Evolutionary conservation across 1,139 yeast genomes (phyloP).

Genomic region (Schwanniomyces etchellsii): DNA sequence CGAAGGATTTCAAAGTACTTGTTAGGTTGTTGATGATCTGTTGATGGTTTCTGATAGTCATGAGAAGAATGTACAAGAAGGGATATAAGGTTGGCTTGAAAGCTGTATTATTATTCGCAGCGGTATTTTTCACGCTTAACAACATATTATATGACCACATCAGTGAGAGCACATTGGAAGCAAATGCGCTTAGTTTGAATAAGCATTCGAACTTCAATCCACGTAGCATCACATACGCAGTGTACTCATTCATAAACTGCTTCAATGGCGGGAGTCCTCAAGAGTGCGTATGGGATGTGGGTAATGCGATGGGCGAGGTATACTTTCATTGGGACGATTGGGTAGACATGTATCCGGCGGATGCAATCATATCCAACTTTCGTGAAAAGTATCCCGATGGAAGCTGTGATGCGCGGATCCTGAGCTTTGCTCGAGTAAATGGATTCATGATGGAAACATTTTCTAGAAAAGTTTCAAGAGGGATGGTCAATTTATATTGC

Average conservation of each 20-base stretch:
- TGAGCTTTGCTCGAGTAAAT: constrained; percentile 23
- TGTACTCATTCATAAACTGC: constrained; percentile 15
- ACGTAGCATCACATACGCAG: constrained; percentile 15
- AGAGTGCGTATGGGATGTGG: constrained; percentile 6
- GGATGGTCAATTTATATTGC: constrained; percentile 33
- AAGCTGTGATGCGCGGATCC: constrained; percentile 17
- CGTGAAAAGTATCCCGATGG: constrained; percentile 18
- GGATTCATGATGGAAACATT: constrained; percentile 34
- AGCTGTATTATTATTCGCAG: no score
- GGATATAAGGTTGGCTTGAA: no score
- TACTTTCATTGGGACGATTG: constrained; percentile 42
- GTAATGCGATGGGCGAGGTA: constrained; percentile 15
- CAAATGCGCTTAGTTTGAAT: constrained; percentile 19
- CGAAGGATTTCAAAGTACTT: no score
- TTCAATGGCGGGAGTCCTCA: constrained; percentile 6
- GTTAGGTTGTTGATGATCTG: no score
- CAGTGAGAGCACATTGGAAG: constrained; percentile 19
- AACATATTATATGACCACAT: constrained; percentile 9
- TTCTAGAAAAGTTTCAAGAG: constrained; percentile 27
- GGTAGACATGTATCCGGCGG: constrained; percentile 28
- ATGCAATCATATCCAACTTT: constrained; percentile 14
- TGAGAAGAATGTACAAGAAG: no score
- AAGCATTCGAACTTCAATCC: constrained; percentile 23
- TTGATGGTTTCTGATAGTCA: no score
- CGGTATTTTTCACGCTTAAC: not conserved